Evolutionary conservation across 164 flowering plant genomes (phyloP).

Genomic region (Aristolochia contorta): DNA sequence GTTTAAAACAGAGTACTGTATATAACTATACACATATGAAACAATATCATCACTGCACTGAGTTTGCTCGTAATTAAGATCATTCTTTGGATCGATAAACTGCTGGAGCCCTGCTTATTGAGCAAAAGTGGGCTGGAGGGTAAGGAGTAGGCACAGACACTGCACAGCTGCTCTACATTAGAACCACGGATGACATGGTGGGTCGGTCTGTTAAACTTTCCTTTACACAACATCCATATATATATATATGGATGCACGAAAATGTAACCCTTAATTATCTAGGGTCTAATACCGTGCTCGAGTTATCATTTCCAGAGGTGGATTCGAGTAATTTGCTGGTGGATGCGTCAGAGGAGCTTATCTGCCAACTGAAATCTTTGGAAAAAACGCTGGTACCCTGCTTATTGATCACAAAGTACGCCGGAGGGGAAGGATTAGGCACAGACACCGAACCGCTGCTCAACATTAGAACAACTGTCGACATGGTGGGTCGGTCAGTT

Average conservation of each 20-base stretch:
- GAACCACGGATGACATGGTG: neutral
- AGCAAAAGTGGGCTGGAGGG: conserved; percentile 16
- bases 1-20: too few species aligned
- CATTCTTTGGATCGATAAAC: conserved; percentile 3
- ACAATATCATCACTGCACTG: too few species aligned
- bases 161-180: conserved; percentile 15
- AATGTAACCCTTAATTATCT: neutral
- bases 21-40: too few species aligned
- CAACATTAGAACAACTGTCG: conserved; percentile 3
- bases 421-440: conserved; percentile 23
- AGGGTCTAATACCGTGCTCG: neutral
- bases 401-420: conserved; percentile 8
- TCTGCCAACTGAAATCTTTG: conserved; percentile 3
- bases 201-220: conserved; percentile 6
- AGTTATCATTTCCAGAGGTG: neutral
- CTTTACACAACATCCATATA: conserved; percentile 2
- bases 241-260: neutral
- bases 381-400: neutral
- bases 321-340: conserved; percentile 2
- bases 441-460: conserved; percentile 22
- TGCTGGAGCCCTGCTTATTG: neutral
- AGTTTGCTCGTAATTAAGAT: too few species aligned
- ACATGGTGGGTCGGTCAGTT: conserved; percentile 4
- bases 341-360: neutral
- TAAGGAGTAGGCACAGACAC: conserved; percentile 22